Percentiles rank a stretch among this genome's conserved stretches.
These are phyloP conservation scores for Nepenthes alata DNA, from an alignment of 179 eudicot genomes.

Conservation along the genomic window DNA sequence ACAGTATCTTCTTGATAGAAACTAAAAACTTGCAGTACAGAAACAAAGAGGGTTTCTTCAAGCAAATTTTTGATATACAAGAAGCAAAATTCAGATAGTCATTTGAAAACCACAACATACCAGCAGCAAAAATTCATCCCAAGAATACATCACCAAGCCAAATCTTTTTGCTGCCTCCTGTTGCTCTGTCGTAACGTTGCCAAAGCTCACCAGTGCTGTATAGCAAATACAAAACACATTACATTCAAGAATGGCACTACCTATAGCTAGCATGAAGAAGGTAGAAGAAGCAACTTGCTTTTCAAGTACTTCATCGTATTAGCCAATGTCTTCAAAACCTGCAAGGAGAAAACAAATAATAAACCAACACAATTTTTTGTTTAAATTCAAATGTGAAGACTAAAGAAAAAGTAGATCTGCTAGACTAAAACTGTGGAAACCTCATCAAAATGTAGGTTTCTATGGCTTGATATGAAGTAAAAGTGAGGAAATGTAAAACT, in stretches of 20 bases:
- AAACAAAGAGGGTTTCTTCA: too few species aligned
- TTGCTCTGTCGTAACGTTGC: constrained; percentile 45
- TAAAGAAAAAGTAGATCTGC: too few species aligned
- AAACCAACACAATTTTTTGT: too few species aligned
- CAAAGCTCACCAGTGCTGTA: constrained; percentile 86
- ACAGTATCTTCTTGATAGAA: not conserved
- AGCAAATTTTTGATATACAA: not conserved
- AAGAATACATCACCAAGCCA: constrained; percentile 50
- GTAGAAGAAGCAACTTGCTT: constrained; percentile 41
- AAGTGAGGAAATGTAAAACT: too few species aligned
- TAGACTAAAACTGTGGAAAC: too few species aligned
- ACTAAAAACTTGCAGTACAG: not conserved
- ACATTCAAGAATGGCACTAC: not conserved
- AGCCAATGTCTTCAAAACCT: constrained; percentile 76
- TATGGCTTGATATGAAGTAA: too few species aligned
- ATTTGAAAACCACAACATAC: constrained; percentile 27
- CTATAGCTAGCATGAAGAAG: not conserved
- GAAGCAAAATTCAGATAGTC: not conserved
- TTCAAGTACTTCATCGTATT: constrained; percentile 43
- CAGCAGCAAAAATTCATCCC: constrained; percentile 75
- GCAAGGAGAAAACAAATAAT: constrained; percentile 3
- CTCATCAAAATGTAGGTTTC: too few species aligned
- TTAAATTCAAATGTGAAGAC: too few species aligned
- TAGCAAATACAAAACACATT: constrained; percentile 5
- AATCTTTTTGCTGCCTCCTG: constrained; percentile 36